phyloP scores from a whole-genome alignment of 129 eudicot genomes.

The Rutidosis leptorrhynchoides region DNA sequence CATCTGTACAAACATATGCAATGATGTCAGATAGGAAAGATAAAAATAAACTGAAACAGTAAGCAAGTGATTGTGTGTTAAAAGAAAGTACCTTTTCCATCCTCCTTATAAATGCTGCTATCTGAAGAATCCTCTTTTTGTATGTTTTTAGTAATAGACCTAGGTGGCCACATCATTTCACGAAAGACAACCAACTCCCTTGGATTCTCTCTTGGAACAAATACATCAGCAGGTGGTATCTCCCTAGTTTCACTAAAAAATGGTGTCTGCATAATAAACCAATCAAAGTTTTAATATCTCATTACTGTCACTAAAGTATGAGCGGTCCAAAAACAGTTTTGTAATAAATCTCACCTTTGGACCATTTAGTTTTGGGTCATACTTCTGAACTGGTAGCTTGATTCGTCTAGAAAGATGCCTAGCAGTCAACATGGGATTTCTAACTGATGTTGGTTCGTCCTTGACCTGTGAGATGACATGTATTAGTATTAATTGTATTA shows the following conservation, averaged over 20 bases:
- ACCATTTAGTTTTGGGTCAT: slow-evolving; percentile 36
- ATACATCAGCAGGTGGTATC: slow-evolving; percentile 14
- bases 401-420: slow-evolving; percentile 38
- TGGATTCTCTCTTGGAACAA: slow-evolving; percentile 63
- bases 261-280: slow-evolving; percentile 50
- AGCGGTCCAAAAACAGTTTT: not conserved
- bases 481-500: slow-evolving; percentile 1
- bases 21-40: slow-evolving; percentile 18
- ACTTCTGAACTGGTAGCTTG: slow-evolving; percentile 38
- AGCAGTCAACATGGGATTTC: slow-evolving; percentile 28
- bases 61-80: not conserved
- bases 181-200: slow-evolving; percentile 36
- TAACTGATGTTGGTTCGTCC: slow-evolving; percentile 45
- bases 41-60: not conserved
- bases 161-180: slow-evolving; percentile 24
- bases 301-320: no score
- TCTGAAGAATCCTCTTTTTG: slow-evolving; percentile 10
- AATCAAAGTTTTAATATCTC: not conserved
- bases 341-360: slow-evolving; percentile 51
- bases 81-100: slow-evolving; percentile 28
- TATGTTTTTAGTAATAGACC: slow-evolving; percentile 12
- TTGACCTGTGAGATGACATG: slow-evolving; percentile 38
- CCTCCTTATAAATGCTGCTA: slow-evolving; percentile 3
- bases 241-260: slow-evolving; percentile 37
- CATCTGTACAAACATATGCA: slow-evolving; percentile 5